Evolutionary conservation across 441 rosid species (phyloP).

Genomic region (Syzygium malaccense): DNA sequence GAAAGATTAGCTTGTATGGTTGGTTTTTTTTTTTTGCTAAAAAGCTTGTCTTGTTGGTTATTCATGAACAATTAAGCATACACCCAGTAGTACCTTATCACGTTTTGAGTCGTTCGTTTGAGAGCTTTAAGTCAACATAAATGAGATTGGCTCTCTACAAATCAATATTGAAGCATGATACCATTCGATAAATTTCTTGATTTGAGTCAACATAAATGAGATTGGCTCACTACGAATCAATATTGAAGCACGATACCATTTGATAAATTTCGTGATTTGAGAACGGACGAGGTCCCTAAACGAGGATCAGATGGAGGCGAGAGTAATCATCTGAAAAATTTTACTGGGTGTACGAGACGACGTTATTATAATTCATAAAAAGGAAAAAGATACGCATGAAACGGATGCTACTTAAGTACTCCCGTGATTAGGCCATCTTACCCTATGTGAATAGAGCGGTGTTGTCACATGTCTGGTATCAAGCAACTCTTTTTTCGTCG

Average conservation of each 20-base stretch:
- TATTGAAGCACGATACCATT: neutral
- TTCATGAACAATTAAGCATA: neutral
- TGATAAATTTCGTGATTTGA: neutral
- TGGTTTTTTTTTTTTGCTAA: too few relatives aligned
- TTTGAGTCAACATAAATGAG: neutral
- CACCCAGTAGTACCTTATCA: neutral
- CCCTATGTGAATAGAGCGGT: neutral
- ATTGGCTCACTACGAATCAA: neutral
- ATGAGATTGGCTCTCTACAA: neutral
- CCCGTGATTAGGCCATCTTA: neutral
- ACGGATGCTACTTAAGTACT: too few relatives aligned
- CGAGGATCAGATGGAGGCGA: neutral
- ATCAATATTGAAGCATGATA: neutral
- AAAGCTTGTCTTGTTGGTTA: neutral
- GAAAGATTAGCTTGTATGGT: neutral
- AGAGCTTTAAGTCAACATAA: neutral
- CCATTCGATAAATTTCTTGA: neutral
- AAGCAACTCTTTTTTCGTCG: neutral
- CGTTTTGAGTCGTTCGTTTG: neutral
- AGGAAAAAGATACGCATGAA: neutral
- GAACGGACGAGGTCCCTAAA: rapidly evolving
- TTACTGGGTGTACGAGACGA: neutral
- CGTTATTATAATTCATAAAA: too few relatives aligned
- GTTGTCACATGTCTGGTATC: neutral
- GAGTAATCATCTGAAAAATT: neutral